phyloP scores from a whole-genome alignment of 2,329 filamentous ascomycete species.

The Pseudogymnoascus sp. region DNA sequence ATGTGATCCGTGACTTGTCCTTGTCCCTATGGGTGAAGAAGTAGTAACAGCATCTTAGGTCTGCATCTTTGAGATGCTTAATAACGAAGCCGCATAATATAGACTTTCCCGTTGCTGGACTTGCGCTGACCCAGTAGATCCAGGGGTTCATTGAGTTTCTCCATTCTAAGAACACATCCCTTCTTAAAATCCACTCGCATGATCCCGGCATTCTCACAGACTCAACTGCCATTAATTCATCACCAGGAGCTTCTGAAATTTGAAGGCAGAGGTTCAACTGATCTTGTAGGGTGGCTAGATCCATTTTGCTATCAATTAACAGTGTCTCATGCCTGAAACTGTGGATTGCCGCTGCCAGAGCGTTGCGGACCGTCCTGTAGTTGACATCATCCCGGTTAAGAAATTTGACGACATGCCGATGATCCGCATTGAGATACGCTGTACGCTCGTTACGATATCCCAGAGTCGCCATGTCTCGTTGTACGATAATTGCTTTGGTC shows the following conservation, averaged over 20 bases:
- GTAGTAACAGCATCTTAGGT: neutral
- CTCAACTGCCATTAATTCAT: neutral
- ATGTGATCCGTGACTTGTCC: neutral
- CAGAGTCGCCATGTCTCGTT: conserved; percentile 34
- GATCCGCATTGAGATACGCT: conserved; percentile 30
- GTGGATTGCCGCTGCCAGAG: conserved; percentile 19
- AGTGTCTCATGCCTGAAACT: conserved; percentile 14
- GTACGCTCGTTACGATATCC: conserved; percentile 10
- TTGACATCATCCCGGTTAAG: conserved; percentile 26
- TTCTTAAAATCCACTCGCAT: neutral
- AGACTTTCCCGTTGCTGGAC: neutral
- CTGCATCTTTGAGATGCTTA: neutral
- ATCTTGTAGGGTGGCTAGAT: neutral
- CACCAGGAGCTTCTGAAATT: conserved; percentile 18
- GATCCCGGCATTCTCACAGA: neutral
- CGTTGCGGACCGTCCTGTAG: conserved; percentile 19
- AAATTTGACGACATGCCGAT: conserved; percentile 26
- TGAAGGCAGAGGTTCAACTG: conserved; percentile 28
- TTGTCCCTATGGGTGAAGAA: neutral
- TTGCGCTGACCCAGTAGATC: neutral
- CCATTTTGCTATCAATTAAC: neutral
- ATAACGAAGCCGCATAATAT: neutral
- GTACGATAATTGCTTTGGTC: conserved; percentile 33
- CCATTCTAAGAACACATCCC: neutral
- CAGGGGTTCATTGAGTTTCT: neutral